A percentile compares a stretch with the other conserved stretches of the same genome.
phyloP scores from a whole-genome alignment of 2,329 filamentous ascomycete genomes.

The Lecanicillium sp. region DNA sequence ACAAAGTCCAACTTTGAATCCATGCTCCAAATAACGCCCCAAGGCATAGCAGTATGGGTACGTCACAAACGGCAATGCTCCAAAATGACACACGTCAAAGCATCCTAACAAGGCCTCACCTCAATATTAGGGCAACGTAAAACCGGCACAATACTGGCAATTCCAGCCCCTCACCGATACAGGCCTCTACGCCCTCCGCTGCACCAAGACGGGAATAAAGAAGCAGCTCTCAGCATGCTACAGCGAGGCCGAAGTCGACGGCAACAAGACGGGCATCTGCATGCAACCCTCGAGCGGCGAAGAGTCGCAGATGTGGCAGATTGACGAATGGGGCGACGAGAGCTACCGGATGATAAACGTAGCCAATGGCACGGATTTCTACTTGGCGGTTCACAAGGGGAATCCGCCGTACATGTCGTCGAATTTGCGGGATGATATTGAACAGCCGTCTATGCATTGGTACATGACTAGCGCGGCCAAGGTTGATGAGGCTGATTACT shows the following conservation, averaged over 20 bases:
- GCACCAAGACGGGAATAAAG: conserved; percentile 16
- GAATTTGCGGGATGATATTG: conserved; percentile 14
- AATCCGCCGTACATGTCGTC: conserved; percentile 23
- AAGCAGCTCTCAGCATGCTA: conserved; percentile 24
- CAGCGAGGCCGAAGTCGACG: conserved; percentile 14
- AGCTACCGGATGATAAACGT: conserved; percentile 23
- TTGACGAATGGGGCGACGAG: conserved; percentile 20
- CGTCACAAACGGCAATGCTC: not conserved
- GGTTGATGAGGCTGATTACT: conserved; percentile 23
- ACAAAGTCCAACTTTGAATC: conserved; percentile 14
- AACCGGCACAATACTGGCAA: conserved; percentile 16
- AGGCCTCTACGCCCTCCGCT: conserved; percentile 24
- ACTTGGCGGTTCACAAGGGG: conserved; percentile 23
- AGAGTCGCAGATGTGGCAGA: conserved; percentile 24
- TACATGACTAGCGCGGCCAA: conserved; percentile 21
- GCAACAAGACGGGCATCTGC: conserved; percentile 20
- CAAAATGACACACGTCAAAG: not conserved
- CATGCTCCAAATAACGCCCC: conserved; percentile 8
- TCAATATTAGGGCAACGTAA: conserved; percentile 2
- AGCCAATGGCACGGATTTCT: conserved; percentile 21
- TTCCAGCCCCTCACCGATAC: conserved; percentile 19
- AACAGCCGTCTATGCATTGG: conserved; percentile 24
- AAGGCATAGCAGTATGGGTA: not conserved
- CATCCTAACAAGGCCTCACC: not conserved
- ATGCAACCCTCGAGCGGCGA: conserved; percentile 16